Evolutionary conservation across 129 eudicot genomes (phyloP), one percentile per base, ranked within the genome.

Genomic region (Helianthus tuberosus): DNA sequence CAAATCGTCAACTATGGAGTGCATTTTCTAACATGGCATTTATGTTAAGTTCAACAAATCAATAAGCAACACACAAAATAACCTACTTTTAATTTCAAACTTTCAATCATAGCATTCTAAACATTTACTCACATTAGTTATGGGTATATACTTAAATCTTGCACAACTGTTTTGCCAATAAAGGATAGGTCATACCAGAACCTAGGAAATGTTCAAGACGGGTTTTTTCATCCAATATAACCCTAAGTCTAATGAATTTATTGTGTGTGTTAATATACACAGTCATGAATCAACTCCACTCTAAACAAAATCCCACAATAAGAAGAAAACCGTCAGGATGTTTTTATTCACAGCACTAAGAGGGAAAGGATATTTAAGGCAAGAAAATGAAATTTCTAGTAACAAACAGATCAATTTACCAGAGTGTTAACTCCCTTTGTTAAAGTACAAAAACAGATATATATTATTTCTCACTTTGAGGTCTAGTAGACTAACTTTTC

Each of bases 281-380:
- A 11, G 27, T 11, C 6, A 76, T 57, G 11, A 44, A 66, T 75
- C 60, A 76, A 76, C 35, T 59, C 65, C 39, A 76, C 13, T 55
- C 50, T 75, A 75, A 32, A 57, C 80, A 54, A 66, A 43, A 17
- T 66, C 32, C 36, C 59, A 43, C 23, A 20, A 20, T 20, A 20
- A 20, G 23, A 20, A 20, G 23, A 20, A 20, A 20, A 20, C 23
- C 23, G 23, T 20, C 23, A 20, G 23, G 23, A 20, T 20, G 23
- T 20, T 20, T 20, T 20, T 20, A 20, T 20, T 20, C 23, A 20
- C 23, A 20, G 23, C 23, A 20, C 23, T 20, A 20, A 20, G 23
- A 20, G 23, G 23, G 23, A 20, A 20, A 20, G 23, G 23, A 20
- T 20, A 20, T 20, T 20, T 20, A 20, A 20, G 23, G 23, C 23